Base-by-base conservation (phyloP, 495 filamentous ascomycete species). In the Astrothelium macrocarpum region DNA sequence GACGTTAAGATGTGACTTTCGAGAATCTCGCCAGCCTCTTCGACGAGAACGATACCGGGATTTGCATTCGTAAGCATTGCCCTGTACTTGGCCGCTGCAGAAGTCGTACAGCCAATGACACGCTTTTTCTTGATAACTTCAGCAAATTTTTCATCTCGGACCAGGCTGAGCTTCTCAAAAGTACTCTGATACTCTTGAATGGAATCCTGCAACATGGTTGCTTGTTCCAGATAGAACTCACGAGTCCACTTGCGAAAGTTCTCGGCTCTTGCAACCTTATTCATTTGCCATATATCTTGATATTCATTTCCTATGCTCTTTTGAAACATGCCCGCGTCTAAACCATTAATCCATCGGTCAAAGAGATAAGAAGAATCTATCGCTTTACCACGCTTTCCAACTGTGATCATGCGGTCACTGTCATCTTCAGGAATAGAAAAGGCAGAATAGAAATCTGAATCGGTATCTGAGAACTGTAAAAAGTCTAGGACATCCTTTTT, bases 1-100 rank as follows among this genome's bases (percentile, higher is more conserved):
- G 87, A 82, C 0, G 87, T 85, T 0, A 92, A 71, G 39, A 91
- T 77, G 67, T 92, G 85, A 26, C 78, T 81, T 68, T 94, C 89
- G 1, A 91, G 72, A 28, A 91, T 88, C 67, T 94, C 89, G 7
- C 89, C 89, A 2, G 89, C 89, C 67, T 94, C 90, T 70, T 94
- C 89, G 0, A 90, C 81, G 0, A 93, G 67, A 28, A 90, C 68
- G 5, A 87, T 75, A 20, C 81, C 81, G 0, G 83, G 82, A 0
- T 61, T 62, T 3, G 81, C 80, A 3, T 72, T 72, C 49, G 77
- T 76, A 9, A 93, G 71, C 32, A 82, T 76, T 9, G 78, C 66
- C 2, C 74, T 66, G 64, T 87, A 81, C 70, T 81, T 90, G 2
- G 89, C 88, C 0, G 89, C 87, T 2, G 75, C 87, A 0, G 86